Conservation (phyloP, 768 basidiomycete species). For the Lactarius akahatsu region DNA sequence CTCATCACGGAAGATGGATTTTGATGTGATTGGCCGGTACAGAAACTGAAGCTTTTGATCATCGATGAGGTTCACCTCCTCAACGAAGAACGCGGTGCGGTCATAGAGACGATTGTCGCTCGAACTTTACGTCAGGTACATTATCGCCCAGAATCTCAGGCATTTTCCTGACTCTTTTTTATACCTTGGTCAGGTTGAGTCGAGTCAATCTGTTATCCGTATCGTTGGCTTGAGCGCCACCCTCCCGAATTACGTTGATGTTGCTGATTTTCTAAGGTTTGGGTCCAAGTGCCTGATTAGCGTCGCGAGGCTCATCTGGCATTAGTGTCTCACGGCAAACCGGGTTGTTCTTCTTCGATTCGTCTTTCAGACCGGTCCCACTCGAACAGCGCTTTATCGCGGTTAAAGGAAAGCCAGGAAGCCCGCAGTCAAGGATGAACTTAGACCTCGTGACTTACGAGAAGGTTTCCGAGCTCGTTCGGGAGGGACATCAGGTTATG, state of each 20-base stretch:
- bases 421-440: conserved; percentile 70
- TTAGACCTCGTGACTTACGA: conserved; percentile 86
- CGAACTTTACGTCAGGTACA: conserved; percentile 84
- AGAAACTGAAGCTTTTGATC: conserved; percentile 92
- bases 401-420: conserved; percentile 83
- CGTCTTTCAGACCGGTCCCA: conserved; percentile 94
- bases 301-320: conserved; percentile 13
- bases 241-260: conserved; percentile 94
- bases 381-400: conserved; percentile 97
- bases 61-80: conserved; percentile 97
- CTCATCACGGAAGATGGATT: neutral
- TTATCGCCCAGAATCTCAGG: neutral
- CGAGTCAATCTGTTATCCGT: conserved; percentile 91
- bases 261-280: conserved; percentile 90
- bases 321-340: conserved; percentile 77
- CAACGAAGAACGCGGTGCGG: conserved; percentile 97
- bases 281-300: conserved; percentile 23
- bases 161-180: conserved; percentile 3
- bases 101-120: conserved; percentile 97
- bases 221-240: conserved; percentile 97
- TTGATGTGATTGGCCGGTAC: conserved; percentile 7
- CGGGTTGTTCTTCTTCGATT: conserved; percentile 96
- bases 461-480: conserved; percentile 85
- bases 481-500: conserved; percentile 97
- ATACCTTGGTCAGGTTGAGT: conserved; percentile 69